Base-by-base conservation (phyloP, 2,329 filamentous ascomycete species). In the Monascus ruber region DNA sequence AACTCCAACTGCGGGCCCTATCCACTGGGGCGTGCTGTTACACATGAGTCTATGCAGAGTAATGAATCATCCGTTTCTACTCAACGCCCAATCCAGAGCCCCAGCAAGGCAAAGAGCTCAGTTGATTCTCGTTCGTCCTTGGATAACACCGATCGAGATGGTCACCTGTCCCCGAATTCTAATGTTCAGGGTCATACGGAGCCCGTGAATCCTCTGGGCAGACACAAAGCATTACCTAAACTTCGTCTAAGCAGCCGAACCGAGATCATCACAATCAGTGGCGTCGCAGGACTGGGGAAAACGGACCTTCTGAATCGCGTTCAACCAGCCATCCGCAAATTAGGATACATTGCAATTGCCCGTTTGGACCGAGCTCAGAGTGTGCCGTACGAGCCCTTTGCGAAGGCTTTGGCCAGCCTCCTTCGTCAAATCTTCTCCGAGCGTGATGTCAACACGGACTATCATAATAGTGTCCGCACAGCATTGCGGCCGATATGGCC, bases 351-450 rank as follows among this genome's bases (percentile, higher is more conserved):
- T 47, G 73, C 74, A 1, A 69, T 71, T 35, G 70, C 74, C 25
- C 76, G 74, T 47, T 75, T 81, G 39, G 77, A 81, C 46, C 69
- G 72, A 38, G 69, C 73, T 11, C 71, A 72, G 47, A 70, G 70
- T 39, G 68, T 74, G 4, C 77, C 77, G 0, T 81, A 78, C 45
- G 77, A 79, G 40, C 74, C 77, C 0, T 69, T 79, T 31, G 62
- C 79, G 11, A 71, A 70, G 43, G 63, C 77, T n/a, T 67, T 81
- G 60, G 73, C 72, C 5, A 76, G 73, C 31, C 59, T 80, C 11
- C 73, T 81, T 41, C 69, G 76, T 25, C 77, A 81, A 45, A 78
- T 80, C 5, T 81, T 80, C 49, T 78, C 75, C 1, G 77, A 81
- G 51, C 70, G 72, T 29, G 75, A 81, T 54, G 72, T 81, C 10